Base-by-base conservation (phyloP, 352 stramenopile genomes). In the Sclerospora graminicola region DNA sequence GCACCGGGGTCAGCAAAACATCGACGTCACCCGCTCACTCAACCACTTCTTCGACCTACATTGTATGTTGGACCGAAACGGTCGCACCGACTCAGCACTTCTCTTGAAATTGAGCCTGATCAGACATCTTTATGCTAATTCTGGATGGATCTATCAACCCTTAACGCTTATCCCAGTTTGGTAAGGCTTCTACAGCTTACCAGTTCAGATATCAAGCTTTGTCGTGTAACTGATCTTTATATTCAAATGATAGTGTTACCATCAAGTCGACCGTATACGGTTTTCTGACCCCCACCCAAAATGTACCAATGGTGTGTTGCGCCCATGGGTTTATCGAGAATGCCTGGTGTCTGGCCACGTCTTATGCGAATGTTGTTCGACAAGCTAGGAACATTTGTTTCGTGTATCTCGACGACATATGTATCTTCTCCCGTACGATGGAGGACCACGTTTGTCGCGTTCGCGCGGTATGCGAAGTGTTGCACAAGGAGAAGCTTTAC, bases 231-330 rank as follows among this genome's bases (percentile, higher is more conserved):
- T n/a, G n/a, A n/a, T n/a, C n/a, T n/a, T n/a, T n/a, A n/a, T n/a
- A n/a, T n/a, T 37, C 49, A 66, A 15, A 67, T 65, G 57, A 19
- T 18, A 36, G 13, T 26, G 21, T 44, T 15, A 16, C 47, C 15
- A 1, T 33, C 42, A 13, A 33, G 21, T 26, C 21, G 21, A 9
- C 33, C 51, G 45, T 71, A 63, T 23, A 66, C 53, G 8, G 55
- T 60, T 5, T 75, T 75, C 16, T 43, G 60, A 3, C 60, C 56
- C 1, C 34, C 63, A 29, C 16, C 21, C 40, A 53, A 71, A 37
- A 69, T 43, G 10, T 66, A 69, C 46, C 57, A 76, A 26, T 72
- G 57, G 56, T 67, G 47, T 46, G 54, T 72, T 8, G 58, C 54
- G 9, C 65, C 54, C 6, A 70, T 78, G 51, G 59, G 62, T 19